Evolutionary conservation across 1,284 basidiomycete species (phyloP).

Genomic region (Amylostereum chailletii): DNA sequence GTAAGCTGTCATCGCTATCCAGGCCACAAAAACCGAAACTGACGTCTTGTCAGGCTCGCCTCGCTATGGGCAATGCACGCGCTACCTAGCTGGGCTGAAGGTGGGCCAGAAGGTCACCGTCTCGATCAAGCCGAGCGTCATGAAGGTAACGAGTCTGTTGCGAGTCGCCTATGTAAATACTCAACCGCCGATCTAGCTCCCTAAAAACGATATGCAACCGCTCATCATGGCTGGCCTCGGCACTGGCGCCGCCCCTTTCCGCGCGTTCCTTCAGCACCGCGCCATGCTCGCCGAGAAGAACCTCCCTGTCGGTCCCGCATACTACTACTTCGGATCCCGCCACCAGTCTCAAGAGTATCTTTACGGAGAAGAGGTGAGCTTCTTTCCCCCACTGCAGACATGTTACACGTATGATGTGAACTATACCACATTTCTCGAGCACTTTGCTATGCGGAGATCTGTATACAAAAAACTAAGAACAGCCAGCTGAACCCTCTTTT

Average conservation of each 20-base stretch:
- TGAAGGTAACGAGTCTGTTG: constrained; percentile 65
- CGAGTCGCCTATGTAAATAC: background rate
- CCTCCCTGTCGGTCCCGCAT: constrained; percentile 78
- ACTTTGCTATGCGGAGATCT: constrained; percentile 8
- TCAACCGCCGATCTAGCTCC: constrained; percentile 44
- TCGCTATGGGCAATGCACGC: constrained; percentile 93
- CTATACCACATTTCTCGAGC: constrained; percentile 7
- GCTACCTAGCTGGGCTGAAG: constrained; percentile 82
- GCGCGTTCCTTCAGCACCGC: constrained; percentile 94
- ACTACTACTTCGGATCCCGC: constrained; percentile 98
- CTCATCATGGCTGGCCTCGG: constrained; percentile 98
- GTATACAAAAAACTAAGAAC: constrained; percentile 13
- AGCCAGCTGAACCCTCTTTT: constrained; percentile 12
- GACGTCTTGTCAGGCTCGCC: constrained; percentile 43
- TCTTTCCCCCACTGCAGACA: background rate
- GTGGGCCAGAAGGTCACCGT: constrained; percentile 93
- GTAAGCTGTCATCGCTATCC: constrained; percentile 33
- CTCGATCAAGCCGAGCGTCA: constrained; percentile 97
- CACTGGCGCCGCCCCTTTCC: constrained; percentile 97
- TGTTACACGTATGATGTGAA: constrained; percentile 11
- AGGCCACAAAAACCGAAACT: background rate
- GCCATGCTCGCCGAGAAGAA: constrained; percentile 76
- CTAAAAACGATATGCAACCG: constrained; percentile 78
- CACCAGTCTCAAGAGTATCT: constrained; percentile 93
- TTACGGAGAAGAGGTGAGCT: constrained; percentile 73